Evolutionary conservation across 2,329 filamentous ascomycete species (phyloP), one percentile per base, ranked within the genome.

Genomic region (Eurotiales sp.): DNA sequence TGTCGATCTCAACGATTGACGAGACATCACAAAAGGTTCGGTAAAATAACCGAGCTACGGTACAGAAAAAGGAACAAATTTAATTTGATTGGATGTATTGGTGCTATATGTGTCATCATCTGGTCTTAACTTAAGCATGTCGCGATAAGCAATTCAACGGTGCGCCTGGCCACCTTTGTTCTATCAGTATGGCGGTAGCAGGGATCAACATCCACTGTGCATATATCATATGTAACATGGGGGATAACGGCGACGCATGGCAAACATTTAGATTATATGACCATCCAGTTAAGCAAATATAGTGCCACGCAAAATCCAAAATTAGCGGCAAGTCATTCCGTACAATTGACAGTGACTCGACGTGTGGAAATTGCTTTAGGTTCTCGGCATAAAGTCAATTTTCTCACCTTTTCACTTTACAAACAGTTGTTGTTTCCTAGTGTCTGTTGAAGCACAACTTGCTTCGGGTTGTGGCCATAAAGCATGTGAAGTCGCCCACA

Each of bases 1-100:
- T 50, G 46, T 50, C 39, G 46, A 50, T 50, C 46, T 27, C 23
- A 40, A 50, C 23, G 23, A 8, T 37, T 23, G 30, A 15, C 19
- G 23, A 7, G 12, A 40, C 14, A 19, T 8, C 17, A 19, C 11
- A 19, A 37, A 8, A 11, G 15, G 34, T 15, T n/a, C n/a, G n/a
- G n/a, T n/a, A n/a, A n/a, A n/a, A n/a, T n/a, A n/a, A n/a, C n/a
- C n/a, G n/a, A n/a, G n/a, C n/a, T n/a, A n/a, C n/a, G n/a, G n/a
- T n/a, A n/a, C n/a, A n/a, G n/a, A n/a, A n/a, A n/a, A n/a, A n/a
- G n/a, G n/a, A n/a, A n/a, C n/a, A n/a, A n/a, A n/a, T n/a, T n/a
- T n/a, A n/a, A n/a, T n/a, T n/a, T n/a, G n/a, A n/a, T n/a, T n/a
- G n/a, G n/a, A n/a, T n/a, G n/a, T n/a, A n/a, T n/a, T n/a, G n/a